These are phyloP conservation scores for Malassezia yamatoensis DNA, from an alignment of 1,284 basidiomycete genomes.

Conservation along the genomic window DNA sequence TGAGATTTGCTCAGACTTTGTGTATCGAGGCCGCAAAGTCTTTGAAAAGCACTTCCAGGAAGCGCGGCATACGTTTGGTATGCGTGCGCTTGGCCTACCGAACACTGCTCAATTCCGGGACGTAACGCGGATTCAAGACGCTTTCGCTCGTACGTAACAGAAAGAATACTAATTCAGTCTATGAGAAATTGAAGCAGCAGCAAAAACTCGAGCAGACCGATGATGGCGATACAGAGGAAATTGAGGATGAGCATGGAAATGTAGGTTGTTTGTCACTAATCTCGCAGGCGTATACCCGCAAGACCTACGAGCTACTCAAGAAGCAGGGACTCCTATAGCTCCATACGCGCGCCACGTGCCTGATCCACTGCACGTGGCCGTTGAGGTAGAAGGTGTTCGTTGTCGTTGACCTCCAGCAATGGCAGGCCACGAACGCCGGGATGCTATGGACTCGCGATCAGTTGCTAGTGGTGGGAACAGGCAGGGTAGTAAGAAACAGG, in stretches of 20 bases:
- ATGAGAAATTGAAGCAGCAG: slow-evolving; percentile 39
- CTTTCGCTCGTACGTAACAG: slow-evolving; percentile 64
- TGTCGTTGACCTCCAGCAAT: background rate
- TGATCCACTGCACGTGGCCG: background rate
- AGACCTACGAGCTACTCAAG: slow-evolving; percentile 47
- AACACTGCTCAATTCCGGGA: slow-evolving; percentile 99
- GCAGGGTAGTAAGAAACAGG: slow-evolving; percentile 17
- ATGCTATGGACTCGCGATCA: background rate
- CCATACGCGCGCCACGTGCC: background rate
- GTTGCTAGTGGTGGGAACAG: background rate
- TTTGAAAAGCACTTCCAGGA: slow-evolving; percentile 91
- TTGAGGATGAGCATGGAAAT: slow-evolving; percentile 45
- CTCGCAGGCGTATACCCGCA: slow-evolving; percentile 34
- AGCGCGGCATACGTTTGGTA: slow-evolving; percentile 90
- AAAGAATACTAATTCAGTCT: slow-evolving; percentile 13
- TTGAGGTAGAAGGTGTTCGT: no score
- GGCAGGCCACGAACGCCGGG: background rate
- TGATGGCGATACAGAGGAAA: slow-evolving; percentile 37
- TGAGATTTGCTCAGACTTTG: slow-evolving; percentile 73
- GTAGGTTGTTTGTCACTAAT: slow-evolving; percentile 12
- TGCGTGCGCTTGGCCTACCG: slow-evolving; percentile 90
- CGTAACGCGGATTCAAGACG: slow-evolving; percentile 93
- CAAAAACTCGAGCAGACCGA: slow-evolving; percentile 24
- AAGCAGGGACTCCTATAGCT: slow-evolving; percentile 41
- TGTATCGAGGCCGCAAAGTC: slow-evolving; percentile 74